Evolutionary conservation across 768 basidiomycete species (phyloP), one percentile per base, ranked within the genome.

Genomic region (Hortiboletus flavorubellus): DNA sequence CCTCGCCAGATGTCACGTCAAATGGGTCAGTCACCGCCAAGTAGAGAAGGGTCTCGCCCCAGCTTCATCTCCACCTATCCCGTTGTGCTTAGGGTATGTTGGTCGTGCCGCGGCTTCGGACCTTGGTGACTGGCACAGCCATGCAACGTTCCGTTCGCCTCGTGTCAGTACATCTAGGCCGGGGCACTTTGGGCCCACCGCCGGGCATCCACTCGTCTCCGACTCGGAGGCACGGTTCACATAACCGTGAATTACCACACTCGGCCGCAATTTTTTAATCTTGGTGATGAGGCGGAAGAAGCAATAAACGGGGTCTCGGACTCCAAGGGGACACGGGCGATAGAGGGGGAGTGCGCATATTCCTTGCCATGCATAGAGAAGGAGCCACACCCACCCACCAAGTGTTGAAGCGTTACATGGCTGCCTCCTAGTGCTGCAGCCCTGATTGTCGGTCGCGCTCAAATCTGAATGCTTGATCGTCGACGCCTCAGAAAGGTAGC

Each of bases 181-280:
- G 12, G 18, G 31, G 31, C 41, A 29, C 45, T 49, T 53, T 43
- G 35, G 48, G 15, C 21, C 51, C 55, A 42, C 60, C 41, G 39
- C 48, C 37, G 26, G 44, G 46, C 34, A 55, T 10, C 65, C 59
- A 64, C 58, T 49, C 45, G 46, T 37, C 41, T 8, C 59, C 54
- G 56, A 46, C 41, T 8, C 59, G 53, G 56, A 46, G 9, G 21
- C 49, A 39, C 41, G 5, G 34, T 53, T 49, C 49, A 33, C 52
- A 56, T 51, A 41, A 52, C 55, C 52, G 35, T 11, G 8, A 7
- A 55, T 59, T 44, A 55, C 51, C 46, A 47, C 57, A 52, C 49
- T 4, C 16, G 5, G 39, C 54, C 61, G 50, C 46, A 11, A 51
- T 46, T 49, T 64, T 60, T 68, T 68, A 60, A 66, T 68, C 35